Base-by-base conservation (phyloP, 306 rosid species). In the Castanospermum australe region DNA sequence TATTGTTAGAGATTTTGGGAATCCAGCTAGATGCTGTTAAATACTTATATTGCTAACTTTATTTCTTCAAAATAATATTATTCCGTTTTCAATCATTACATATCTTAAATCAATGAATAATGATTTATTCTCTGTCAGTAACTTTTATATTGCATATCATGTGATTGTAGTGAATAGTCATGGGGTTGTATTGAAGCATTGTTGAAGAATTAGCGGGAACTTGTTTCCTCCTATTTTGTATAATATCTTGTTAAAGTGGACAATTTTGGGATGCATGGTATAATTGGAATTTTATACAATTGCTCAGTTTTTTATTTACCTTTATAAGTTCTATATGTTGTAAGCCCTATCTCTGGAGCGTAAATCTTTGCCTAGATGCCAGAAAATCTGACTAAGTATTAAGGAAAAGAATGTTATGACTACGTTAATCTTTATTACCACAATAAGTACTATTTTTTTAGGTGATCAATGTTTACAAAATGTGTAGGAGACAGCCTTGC, bases 401-500 rank as follows among this genome's bases (percentile, higher is more conserved):
- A 12, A 7, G 70, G 47, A 41, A 21, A 10, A 32, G 55, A 69
- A 38, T 24, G n/a, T n/a, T n/a, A n/a, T n/a, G n/a, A n/a, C n/a
- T n/a, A n/a, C 6, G 10, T 39, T 35, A 11, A 57, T 21, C 20
- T 17, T 12, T 12, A 2, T 2, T 20, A 51, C 11, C n/a, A 13
- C 14, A 3, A 5, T 5, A 42, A 68, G 13, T 38, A 0, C 5
- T 61, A 39, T 11, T 55, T 57, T 14, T 7, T 6, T 15, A 36
- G 33, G 45, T 32, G 47, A 78, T 39, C 72, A 39, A 47, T 54
- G 50, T 25, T 18, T 15, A 4, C 48, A 78, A 59, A n/a, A n/a
- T 76, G 14, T 61, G 67, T 69, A 90, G 94, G 94, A 52, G 89
- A 86, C 65, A 83, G 90, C 84, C 85, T 90, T 78, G 90, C 92